A percentile compares a stretch with the other conserved stretches of the same genome.
Evolutionary conservation across 1,284 basidiomycete genomes (phyloP).

Genomic region (Taiwanofungus camphoratus): DNA sequence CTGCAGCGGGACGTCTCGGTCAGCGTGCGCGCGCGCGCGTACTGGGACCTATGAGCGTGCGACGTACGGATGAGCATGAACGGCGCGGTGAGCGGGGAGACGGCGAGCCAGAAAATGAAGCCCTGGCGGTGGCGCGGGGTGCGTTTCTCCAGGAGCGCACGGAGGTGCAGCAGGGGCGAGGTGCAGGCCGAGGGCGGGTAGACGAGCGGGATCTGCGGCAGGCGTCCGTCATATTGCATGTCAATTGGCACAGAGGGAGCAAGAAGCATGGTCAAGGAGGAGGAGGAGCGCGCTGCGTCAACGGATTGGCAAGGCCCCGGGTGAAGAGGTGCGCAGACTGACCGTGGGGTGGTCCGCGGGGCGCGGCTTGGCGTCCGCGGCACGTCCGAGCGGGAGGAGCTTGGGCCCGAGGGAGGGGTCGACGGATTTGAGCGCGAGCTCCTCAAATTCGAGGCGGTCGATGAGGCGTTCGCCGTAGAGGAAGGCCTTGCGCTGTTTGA

Average conservation of each 20-base stretch:
- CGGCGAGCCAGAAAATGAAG: conserved; percentile 56
- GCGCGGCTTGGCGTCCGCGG: conserved; percentile 11
- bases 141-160: conserved; percentile 43
- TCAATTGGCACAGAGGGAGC: background rate
- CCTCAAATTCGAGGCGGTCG: conserved; percentile 72
- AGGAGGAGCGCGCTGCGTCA: conserved; percentile 12
- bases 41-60: background rate
- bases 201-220: conserved; percentile 55
- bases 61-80: conserved; percentile 68
- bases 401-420: conserved; percentile 61
- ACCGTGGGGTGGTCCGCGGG: conserved; percentile 18
- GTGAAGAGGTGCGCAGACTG: conserved; percentile 5
- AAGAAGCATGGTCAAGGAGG: background rate
- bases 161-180: conserved; percentile 49
- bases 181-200: conserved; percentile 55
- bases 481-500: conserved; percentile 48
- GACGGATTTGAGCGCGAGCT: conserved; percentile 62
- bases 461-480: conserved; percentile 58
- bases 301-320: conserved; percentile 14
- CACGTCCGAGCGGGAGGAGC: conserved; percentile 20
- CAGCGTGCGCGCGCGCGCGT: background rate
- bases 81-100: conserved; percentile 66
- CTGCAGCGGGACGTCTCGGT: conserved; percentile 29
- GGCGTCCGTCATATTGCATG: too few relatives aligned
- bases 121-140: conserved; percentile 60